A percentile compares a stretch with the other conserved stretches of the same genome.
Conservation (phyloP, 495 filamentous ascomycete genomes). For the Penicillium herquei region DNA sequence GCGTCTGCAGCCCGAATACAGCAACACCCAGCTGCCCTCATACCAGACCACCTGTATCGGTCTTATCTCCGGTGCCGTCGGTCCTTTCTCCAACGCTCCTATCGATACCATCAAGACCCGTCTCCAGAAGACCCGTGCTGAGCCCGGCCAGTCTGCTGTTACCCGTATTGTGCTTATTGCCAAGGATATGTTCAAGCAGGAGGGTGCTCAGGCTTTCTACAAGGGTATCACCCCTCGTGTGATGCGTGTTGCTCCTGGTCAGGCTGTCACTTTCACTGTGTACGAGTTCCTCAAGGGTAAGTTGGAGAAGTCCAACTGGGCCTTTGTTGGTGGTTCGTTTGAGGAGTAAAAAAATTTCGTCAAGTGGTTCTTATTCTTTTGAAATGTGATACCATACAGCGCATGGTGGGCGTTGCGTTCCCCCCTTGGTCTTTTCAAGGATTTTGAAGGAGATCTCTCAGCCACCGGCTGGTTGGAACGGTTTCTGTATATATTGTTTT, state of each 20-base stretch:
- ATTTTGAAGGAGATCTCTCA: constrained; percentile 6
- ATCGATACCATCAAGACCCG: constrained; percentile 99
- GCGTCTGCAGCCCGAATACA: constrained; percentile 60
- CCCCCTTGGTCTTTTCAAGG: constrained; percentile 1
- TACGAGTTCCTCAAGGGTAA: constrained; percentile 89
- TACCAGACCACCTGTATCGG: constrained; percentile 93
- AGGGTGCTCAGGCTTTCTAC: constrained; percentile 92
- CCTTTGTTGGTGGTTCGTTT: constrained; percentile 63
- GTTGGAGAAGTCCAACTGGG: constrained; percentile 69
- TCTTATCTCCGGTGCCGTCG: constrained; percentile 89
- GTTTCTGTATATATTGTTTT: constrained; percentile 24
- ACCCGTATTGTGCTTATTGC: constrained; percentile 75
- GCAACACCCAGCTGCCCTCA: constrained; percentile 63
- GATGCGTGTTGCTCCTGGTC: constrained; percentile 95
- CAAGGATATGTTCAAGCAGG: constrained; percentile 94
- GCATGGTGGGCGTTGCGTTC: constrained; percentile 31
- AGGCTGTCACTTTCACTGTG: constrained; percentile 97
- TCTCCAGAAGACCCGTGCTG: constrained; percentile 83
- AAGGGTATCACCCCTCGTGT: constrained; percentile 98
- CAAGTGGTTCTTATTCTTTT: constrained; percentile 8
- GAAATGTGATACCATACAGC: constrained; percentile 28
- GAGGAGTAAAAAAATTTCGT: constrained; percentile 59
- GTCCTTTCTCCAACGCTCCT: constrained; percentile 91
- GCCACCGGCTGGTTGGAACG: constrained; percentile 15
- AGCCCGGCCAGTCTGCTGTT: constrained; percentile 75